Evolutionary conservation across 176 grass and related monocot species (phyloP), one percentile per base, ranked within the genome.

Genomic region (Juncus inflexus): DNA sequence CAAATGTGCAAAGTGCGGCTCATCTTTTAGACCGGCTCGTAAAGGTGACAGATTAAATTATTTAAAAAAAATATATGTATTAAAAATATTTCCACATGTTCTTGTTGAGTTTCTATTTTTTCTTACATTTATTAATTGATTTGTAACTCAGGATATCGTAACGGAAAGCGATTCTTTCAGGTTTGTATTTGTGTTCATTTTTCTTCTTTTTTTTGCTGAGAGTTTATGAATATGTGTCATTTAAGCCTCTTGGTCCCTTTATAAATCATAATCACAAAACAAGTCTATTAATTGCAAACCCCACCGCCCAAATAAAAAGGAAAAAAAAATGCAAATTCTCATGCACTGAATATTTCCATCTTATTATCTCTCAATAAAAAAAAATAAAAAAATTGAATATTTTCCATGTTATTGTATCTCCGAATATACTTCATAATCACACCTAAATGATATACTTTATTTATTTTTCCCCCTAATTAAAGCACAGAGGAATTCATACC

Each of bases 401-500:
- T 28, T 28, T 28, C 19, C 19, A 28, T 28, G 19, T 28, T 28
- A 28, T 28, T 28, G 1, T 28, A 0, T 28, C 1, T 28, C 19
- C 0, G 19, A 28, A 28, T 28, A 28, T 28, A 28, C 19, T 28
- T 28, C 19, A 28, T 28, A 28, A 28, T 28, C 19, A 28, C 19
- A 28, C 19, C 19, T 28, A 28, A 28, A 28, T 28, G 1, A 28
- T 28, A 28, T 28, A 28, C 19, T 28, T 28, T 28, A 28, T 28
- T 28, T 28, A 28, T 28, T 28, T 28, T 28, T 28, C 1, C 19
- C 19, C 19, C 19, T 28, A 28, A 28, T 28, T 99, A 77, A 77
- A 99, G 95, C 95, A 99, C 94, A 83, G 89, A 99, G 89, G 95
- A 99, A 78, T 99, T 99, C 77, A 99, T 99, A 94, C 95, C 95